A percentile compares a stretch with the other conserved stretches of the same genome.
Conservation (phyloP, 1,284 basidiomycete genomes). For the Cryptococcus floricola region DNA sequence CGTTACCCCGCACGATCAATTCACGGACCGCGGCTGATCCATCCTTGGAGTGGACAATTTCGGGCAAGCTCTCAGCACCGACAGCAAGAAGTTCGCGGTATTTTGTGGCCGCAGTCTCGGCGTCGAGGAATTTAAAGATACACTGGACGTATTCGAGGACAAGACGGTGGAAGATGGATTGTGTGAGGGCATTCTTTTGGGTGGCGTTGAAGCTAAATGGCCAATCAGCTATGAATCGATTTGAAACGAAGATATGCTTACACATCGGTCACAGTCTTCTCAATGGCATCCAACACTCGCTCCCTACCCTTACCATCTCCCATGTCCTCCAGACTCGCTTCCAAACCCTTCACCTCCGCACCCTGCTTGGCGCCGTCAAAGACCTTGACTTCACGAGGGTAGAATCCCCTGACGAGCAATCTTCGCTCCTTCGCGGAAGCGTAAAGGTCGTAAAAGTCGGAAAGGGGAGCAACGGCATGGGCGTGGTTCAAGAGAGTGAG, state of each 20-base stretch:
- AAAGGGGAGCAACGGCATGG: constrained; percentile 73
- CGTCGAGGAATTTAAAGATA: constrained; percentile 40
- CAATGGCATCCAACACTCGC: constrained; percentile 61
- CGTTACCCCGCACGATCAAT: constrained; percentile 68
- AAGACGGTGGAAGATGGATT: constrained; percentile 77
- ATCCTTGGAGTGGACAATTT: constrained; percentile 88
- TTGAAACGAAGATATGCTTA: constrained; percentile 48
- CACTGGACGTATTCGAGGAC: constrained; percentile 48
- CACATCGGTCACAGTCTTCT: constrained; percentile 72
- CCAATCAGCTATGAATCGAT: not conserved
- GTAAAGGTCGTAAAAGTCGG: constrained; percentile 81
- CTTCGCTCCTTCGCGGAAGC: constrained; percentile 75
- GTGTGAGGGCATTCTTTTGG: constrained; percentile 78
- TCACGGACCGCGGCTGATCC: constrained; percentile 75
- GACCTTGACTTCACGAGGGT: constrained; percentile 75
- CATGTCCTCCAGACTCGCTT: constrained; percentile 62
- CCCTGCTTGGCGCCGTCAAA: constrained; percentile 63
- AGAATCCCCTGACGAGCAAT: constrained; percentile 75
- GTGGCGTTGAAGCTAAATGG: constrained; percentile 72
- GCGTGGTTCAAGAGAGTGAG: constrained; percentile 72
- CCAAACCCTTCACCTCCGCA: constrained; percentile 54
- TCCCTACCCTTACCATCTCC: constrained; percentile 60
- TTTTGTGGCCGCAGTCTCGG: constrained; percentile 45
- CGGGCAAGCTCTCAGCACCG: constrained; percentile 64
- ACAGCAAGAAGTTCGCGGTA: constrained; percentile 46